These are phyloP conservation scores for Huntiella abstrusa DNA, from an alignment of 2,329 filamentous ascomycete species.

Conservation along the genomic window DNA sequence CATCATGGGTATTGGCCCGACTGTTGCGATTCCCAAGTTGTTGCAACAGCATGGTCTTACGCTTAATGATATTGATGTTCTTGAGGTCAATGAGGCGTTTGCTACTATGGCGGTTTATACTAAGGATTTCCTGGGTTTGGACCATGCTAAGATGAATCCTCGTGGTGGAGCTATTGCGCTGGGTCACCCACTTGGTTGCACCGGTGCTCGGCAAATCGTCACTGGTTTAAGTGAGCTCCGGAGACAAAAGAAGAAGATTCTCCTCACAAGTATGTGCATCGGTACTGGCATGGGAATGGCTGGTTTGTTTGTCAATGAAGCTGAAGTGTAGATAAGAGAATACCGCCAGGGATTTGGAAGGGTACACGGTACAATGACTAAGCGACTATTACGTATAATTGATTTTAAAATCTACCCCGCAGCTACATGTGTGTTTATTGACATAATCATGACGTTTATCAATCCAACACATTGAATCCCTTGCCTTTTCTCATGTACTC, in stretches of 20 bases:
- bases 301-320: conserved; percentile 44
- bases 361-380: background rate
- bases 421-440: background rate
- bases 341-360: background rate
- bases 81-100: conserved; percentile 96
- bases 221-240: conserved; percentile 75
- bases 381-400: background rate
- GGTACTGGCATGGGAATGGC: conserved; percentile 53
- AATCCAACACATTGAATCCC: too few relatives aligned
- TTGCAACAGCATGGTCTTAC: conserved; percentile 59
- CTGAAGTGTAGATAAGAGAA: background rate
- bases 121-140: conserved; percentile 49
- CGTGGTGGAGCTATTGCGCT: conserved; percentile 68
- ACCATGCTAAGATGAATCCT: conserved; percentile 61
- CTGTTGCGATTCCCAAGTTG: conserved; percentile 61
- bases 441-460: too few relatives aligned
- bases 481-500: too few relatives aligned
- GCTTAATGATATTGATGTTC: conserved; percentile 67
- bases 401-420: background rate
- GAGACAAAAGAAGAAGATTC: conserved; percentile 71
- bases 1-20: conserved; percentile 90
- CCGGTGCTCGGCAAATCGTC: conserved; percentile 64
- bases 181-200: conserved; percentile 65
- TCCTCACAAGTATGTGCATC: conserved; percentile 82
- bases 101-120: conserved; percentile 97